These are phyloP conservation scores for Nothomitra cinnamomea DNA, from an alignment of 2,329 filamentous ascomycete species.

Conservation along the genomic window DNA sequence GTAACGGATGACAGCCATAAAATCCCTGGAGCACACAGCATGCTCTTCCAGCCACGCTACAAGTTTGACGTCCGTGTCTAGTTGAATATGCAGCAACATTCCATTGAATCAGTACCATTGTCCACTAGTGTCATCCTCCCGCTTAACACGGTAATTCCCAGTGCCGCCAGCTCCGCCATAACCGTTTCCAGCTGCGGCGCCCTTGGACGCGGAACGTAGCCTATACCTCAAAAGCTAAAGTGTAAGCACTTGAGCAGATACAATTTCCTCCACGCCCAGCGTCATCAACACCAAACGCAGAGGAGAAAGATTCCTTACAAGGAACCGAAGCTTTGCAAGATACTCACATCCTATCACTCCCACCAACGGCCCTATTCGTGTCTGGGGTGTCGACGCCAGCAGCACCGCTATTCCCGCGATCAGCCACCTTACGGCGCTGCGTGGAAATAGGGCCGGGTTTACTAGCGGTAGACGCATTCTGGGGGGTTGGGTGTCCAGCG, in stretches of 20 bases:
- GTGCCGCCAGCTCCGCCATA: slow-evolving; percentile 21
- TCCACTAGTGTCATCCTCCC: slow-evolving; percentile 28
- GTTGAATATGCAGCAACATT: slow-evolving; percentile 8
- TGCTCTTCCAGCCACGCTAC: neutral
- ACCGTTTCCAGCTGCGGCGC: slow-evolving; percentile 34
- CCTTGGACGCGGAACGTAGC: slow-evolving; percentile 70
- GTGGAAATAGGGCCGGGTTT: slow-evolving; percentile 60
- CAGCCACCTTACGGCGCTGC: slow-evolving; percentile 71
- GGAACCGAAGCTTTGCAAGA: slow-evolving; percentile 53
- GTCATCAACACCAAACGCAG: slow-evolving; percentile 67
- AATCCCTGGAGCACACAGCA: neutral
- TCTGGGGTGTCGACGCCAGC: slow-evolving; percentile 49
- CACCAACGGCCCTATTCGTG: slow-evolving; percentile 57
- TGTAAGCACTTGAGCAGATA: slow-evolving; percentile 46
- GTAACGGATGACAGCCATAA: neutral
- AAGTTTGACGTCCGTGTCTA: neutral
- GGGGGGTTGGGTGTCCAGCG: slow-evolving; percentile 38
- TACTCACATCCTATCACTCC: slow-evolving; percentile 95
- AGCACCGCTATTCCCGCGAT: slow-evolving; percentile 37
- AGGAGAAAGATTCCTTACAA: slow-evolving; percentile 77
- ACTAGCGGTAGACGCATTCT: slow-evolving; percentile 36
- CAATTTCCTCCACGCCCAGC: slow-evolving; percentile 47
- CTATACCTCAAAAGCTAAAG: slow-evolving; percentile 68
- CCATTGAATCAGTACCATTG: slow-evolving; percentile 16
- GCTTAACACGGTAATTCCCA: slow-evolving; percentile 33